Base-by-base conservation (phyloP, 345 rosid genomes). In the Carallia brachiata region DNA sequence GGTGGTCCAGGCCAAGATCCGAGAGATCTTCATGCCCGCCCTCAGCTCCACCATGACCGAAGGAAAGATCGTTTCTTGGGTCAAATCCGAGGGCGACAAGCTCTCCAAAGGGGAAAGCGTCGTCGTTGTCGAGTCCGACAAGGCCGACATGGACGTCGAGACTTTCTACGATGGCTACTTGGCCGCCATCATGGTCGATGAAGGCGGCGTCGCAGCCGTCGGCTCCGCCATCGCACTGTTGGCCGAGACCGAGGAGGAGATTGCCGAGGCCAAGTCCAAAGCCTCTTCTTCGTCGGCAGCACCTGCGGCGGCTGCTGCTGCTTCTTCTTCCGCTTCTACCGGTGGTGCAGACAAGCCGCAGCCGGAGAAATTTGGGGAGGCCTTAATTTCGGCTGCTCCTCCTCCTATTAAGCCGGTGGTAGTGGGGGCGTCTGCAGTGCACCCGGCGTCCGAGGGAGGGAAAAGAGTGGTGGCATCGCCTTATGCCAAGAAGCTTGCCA, bases 21-120 rank as follows among this genome's bases (percentile, higher is more conserved):
- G 92, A 16, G 97, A 95, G 80, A 95, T 95, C 61, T 87, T 92
- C 92, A 95, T 95, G 97, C 99, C 99, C 8, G 97, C 99, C n/a
- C 84, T 95, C 50, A 95, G 97, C 66, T 95, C 99, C 44, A 95
- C 97, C 6, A 92, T 92, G 98, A 92, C 97, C 0, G 97, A 92
- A 47, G 99, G 99, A 1, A 95, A 89, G 83, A 90, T 95, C 79
- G 97, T 95, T 4, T 89, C 99, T 1, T 95, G 99, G 99, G 72
- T 88, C 47, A 93, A 85, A 72, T 87, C 96, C 37, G 97, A 93
- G 75, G 97, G 98, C 52, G 98, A 94, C 65, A 87, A 87, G 84
- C 90, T 95, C 23, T 73, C 82, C 48, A 92, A 90, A 68, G 98
- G 98, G 27, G 96, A 95, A 81, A 90, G 97, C 63, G 98, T 95